These are phyloP conservation scores for Coffea canephora DNA, from an alignment of 257 asterid genomes.

Conservation along the genomic window DNA sequence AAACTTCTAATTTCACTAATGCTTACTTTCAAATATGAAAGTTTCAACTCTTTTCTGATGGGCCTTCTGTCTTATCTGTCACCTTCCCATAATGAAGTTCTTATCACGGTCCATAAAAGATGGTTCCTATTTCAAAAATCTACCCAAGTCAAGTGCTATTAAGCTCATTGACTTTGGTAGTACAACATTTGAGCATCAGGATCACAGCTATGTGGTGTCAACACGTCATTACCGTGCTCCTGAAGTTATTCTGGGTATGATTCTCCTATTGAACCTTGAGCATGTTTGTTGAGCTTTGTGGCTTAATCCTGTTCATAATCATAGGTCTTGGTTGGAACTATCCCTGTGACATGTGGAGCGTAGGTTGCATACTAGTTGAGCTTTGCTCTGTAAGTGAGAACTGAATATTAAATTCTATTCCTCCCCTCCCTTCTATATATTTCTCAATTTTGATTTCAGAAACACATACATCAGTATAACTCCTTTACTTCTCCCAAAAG, in stretches of 20 bases:
- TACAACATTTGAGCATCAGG: slow-evolving; percentile 61
- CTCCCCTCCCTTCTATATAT: not conserved
- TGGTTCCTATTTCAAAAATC: slow-evolving; percentile 60
- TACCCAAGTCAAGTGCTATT: slow-evolving; percentile 85
- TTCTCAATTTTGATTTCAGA: not conserved
- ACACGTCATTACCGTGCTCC: slow-evolving; percentile 96
- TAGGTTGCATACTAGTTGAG: slow-evolving; percentile 86
- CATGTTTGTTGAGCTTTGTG: slow-evolving; percentile 1
- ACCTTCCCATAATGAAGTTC: slow-evolving; percentile 5
- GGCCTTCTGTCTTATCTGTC: not conserved
- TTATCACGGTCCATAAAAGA: slow-evolving; percentile 57
- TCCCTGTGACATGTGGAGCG: slow-evolving; percentile 94
- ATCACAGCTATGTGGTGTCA: slow-evolving; percentile 74
- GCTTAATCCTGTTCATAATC: not conserved
- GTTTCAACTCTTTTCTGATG: not conserved
- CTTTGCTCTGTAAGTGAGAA: slow-evolving; percentile 68
- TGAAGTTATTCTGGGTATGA: slow-evolving; percentile 78
- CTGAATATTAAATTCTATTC: not conserved
- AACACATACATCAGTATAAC: too few species aligned
- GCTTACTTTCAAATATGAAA: not conserved
- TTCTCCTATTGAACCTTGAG: not conserved
- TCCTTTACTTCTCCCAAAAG: too few species aligned
- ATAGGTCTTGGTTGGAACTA: slow-evolving; percentile 88
- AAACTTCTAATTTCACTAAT: not conserved
- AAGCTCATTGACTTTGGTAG: slow-evolving; percentile 97